A percentile compares a stretch with the other conserved stretches of the same genome.
phyloP scores from a whole-genome alignment of 495 filamentous ascomycete genomes.

The Geoglossum glabrum region DNA sequence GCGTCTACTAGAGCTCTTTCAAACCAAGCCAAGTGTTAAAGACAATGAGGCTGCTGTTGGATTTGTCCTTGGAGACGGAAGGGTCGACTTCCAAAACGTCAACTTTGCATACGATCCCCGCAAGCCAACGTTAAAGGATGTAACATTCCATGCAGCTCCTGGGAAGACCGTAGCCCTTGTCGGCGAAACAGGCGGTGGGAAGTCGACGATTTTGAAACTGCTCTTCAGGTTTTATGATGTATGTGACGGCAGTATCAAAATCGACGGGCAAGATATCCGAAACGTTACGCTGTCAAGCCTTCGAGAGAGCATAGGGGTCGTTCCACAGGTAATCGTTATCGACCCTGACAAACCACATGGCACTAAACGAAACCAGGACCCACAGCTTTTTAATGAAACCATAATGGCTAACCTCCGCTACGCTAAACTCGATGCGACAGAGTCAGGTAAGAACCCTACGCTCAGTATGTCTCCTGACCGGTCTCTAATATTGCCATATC shows the following conservation, averaged over 20 bases:
- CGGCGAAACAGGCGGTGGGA: slow-evolving; percentile 51
- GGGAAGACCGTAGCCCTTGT: slow-evolving; percentile 45
- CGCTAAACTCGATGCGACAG: slow-evolving; percentile 28
- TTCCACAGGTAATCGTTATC: slow-evolving; percentile 14
- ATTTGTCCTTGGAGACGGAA: slow-evolving; percentile 35
- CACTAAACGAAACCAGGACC: slow-evolving; percentile 34
- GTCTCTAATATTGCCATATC: neutral
- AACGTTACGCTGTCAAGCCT: slow-evolving; percentile 36
- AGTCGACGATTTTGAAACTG: slow-evolving; percentile 42
- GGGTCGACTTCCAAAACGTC: slow-evolving; percentile 43
- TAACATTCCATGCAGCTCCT: slow-evolving; percentile 33
- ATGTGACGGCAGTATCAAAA: slow-evolving; percentile 23
- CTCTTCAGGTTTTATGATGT: slow-evolving; percentile 33
- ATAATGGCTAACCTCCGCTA: slow-evolving; percentile 50
- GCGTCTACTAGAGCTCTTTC: slow-evolving; percentile 48
- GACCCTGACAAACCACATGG: neutral
- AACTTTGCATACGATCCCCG: slow-evolving; percentile 51
- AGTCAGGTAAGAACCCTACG: slow-evolving; percentile 4
- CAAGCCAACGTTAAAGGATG: slow-evolving; percentile 40
- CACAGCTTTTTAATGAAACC: slow-evolving; percentile 40
- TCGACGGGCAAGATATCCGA: slow-evolving; percentile 33
- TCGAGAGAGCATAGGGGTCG: slow-evolving; percentile 34
- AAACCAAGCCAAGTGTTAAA: slow-evolving; percentile 39
- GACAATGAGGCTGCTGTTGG: slow-evolving; percentile 33
- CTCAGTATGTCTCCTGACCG: neutral